Base-by-base conservation (phyloP, 805 yeast species). In the Torulaspora microellipsoides region DNA sequence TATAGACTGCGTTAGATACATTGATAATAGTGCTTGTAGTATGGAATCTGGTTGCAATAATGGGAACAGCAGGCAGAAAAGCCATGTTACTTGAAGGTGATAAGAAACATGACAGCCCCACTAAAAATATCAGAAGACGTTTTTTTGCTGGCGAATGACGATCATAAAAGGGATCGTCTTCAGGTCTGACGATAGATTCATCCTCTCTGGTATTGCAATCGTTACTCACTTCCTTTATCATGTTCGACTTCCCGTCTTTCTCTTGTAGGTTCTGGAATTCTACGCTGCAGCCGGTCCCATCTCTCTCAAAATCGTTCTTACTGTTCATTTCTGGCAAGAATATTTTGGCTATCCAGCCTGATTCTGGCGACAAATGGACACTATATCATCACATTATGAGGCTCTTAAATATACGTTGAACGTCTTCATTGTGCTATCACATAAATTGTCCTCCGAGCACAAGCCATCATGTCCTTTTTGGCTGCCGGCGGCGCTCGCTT, bases 31-130 rank as follows among this genome's bases (percentile, higher is more conserved):
- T 67, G 6, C 71, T 70, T 1, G 78, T 69, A n/a, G 80, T 75
- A 43, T 70, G 43, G 55, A 76, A 73, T 15, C 59, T 53, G 4
- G 52, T 47, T 1, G 83, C 77, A 35, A 77, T 71, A 40, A 66
- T 70, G 1, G 77, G 67, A 10, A 76, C 72, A 1, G 80, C 80
- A 6, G 81, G 81, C 15, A 76, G 54, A 45, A 74, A 69, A 3
- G 77, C 69, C 48, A 72, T 55, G 4, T 71, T 62, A 2, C 71
- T 62, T 40, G 70, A 48, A 3, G 80, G 77, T 4, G 80, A 17
- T 5, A 17, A 17, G 20, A 17, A 17, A 17, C 20, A 17, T 17
- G 36, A 33, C 9, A 33, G 25, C 36, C 36, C 36, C 36, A 33
- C 36, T 15, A 33, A 12, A 15, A 15, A 33, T 33, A 33, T 25